phyloP scores from a whole-genome alignment of 108 stramenopile species.

The Nitzschia sp. region DNA sequence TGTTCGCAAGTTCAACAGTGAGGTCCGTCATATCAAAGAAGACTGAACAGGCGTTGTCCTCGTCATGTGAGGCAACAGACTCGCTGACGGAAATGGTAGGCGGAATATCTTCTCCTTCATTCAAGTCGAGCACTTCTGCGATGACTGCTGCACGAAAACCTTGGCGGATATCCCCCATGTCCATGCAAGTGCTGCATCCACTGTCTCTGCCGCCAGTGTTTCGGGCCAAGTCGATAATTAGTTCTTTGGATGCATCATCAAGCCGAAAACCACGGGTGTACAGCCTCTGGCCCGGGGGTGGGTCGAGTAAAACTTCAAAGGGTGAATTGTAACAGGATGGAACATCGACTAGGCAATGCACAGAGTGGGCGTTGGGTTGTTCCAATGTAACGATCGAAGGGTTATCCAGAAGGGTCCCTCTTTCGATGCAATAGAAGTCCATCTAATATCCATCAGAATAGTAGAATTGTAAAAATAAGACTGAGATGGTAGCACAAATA shows the following conservation, averaged over 20 bases:
- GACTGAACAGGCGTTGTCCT: neutral
- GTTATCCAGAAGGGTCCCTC: conserved; percentile 37
- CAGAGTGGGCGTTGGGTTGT: conserved; percentile 36
- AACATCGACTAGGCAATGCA: conserved; percentile 52
- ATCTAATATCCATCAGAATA: conserved; percentile 4
- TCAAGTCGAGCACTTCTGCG: conserved; percentile 6
- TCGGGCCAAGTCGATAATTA: conserved; percentile 12
- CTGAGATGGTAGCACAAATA: too few relatives aligned
- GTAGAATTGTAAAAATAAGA: neutral
- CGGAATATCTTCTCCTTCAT: neutral
- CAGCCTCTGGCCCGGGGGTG: neutral
- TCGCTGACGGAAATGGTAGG: neutral
- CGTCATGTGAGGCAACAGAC: neutral
- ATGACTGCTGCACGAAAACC: conserved; percentile 10
- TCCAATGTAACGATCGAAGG: conserved; percentile 24
- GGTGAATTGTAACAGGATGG: conserved; percentile 23
- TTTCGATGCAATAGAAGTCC: conserved; percentile 43
- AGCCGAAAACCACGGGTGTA: conserved; percentile 22
- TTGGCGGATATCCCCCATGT: neutral
- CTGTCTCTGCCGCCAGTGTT: neutral
- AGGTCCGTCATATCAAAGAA: neutral
- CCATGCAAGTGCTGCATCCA: conserved; percentile 13
- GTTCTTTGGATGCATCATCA: conserved; percentile 16
- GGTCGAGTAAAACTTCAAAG: conserved; percentile 36
- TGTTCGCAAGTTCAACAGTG: neutral